Evolutionary conservation across 2,329 filamentous ascomycete species (phyloP).

Genomic region (Pseudogymnoascus sp.): DNA sequence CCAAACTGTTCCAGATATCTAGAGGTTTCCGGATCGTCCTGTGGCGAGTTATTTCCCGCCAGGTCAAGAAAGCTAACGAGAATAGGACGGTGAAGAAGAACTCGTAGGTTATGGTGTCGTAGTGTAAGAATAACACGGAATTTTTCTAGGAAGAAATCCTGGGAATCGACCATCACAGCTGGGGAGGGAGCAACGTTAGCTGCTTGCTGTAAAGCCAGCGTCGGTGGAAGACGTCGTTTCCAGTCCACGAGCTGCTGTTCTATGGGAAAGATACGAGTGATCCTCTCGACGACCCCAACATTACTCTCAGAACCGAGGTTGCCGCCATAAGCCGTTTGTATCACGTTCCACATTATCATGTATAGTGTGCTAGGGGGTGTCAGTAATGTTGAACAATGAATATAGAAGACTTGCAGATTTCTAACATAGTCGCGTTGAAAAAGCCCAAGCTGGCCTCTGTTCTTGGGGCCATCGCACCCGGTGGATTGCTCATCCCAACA

Average conservation of each 20-base stretch:
- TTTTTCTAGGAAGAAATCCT: conserved; percentile 18
- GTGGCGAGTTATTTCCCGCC: conserved; percentile 19
- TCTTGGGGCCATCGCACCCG: conserved; percentile 7
- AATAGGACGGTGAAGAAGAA: conserved; percentile 35
- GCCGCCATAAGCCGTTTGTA: conserved; percentile 36
- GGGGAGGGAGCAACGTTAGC: conserved; percentile 19
- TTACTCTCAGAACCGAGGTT: conserved; percentile 34
- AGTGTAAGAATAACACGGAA: conserved; percentile 37
- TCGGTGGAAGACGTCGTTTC: conserved; percentile 29
- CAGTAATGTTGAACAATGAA: background rate
- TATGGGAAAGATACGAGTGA: conserved; percentile 32
- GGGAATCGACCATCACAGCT: conserved; percentile 13
- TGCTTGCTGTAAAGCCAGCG: conserved; percentile 22
- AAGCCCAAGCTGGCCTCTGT: conserved; percentile 21
- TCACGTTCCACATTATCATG: conserved; percentile 29
- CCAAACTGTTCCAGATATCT: conserved; percentile 24
- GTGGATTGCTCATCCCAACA: conserved; percentile 3
- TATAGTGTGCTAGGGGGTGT: conserved; percentile 27
- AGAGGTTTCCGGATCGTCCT: conserved; percentile 7
- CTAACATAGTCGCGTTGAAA: conserved; percentile 31
- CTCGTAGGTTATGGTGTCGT: conserved; percentile 35
- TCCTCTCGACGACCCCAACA: conserved; percentile 22
- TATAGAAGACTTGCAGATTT: background rate
- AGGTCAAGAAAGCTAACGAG: conserved; percentile 32
- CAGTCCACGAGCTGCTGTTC: conserved; percentile 34